Conservation (phyloP, 2,329 filamentous ascomycete species). For the Parastagonospora avenae region DNA sequence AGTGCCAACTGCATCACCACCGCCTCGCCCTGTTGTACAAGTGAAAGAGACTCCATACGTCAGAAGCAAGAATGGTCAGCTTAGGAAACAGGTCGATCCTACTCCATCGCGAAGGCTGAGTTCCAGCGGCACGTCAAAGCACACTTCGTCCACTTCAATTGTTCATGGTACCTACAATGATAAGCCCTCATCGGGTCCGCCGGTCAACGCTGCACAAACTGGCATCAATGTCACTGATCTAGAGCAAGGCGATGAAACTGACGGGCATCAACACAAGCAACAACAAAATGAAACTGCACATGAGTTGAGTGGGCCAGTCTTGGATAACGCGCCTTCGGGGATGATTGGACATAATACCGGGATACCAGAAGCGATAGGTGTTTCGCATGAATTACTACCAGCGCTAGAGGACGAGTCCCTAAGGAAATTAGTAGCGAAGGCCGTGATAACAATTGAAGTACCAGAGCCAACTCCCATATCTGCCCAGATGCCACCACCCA, state of each 20-base stretch:
- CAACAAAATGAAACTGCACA: not conserved
- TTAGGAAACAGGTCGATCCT: not conserved
- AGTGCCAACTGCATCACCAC: not conserved
- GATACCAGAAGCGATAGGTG: too few species aligned
- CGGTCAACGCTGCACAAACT: not conserved
- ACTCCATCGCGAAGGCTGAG: conserved; percentile 11
- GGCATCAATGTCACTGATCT: not conserved
- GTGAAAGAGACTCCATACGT: conserved; percentile 38
- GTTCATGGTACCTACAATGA: conserved; percentile 32
- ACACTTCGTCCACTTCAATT: conserved; percentile 31
- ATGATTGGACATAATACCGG: too few species aligned
- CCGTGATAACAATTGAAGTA: too few species aligned
- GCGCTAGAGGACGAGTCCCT: too few species aligned
- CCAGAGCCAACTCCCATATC: too few species aligned
- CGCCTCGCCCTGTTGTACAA: conserved; percentile 20
- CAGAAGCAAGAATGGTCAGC: conserved; percentile 19
- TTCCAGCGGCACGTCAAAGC: conserved; percentile 19
- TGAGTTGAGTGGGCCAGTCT: too few species aligned
- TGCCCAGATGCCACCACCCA: too few species aligned
- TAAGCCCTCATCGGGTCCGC: not conserved
- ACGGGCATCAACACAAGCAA: not conserved
- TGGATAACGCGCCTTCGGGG: too few species aligned
- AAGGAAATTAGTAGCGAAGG: too few species aligned
- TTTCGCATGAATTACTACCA: too few species aligned
- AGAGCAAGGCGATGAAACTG: not conserved